Base-by-base conservation (phyloP, 2,329 filamentous ascomycete genomes). In the Penicillium sp. region DNA sequence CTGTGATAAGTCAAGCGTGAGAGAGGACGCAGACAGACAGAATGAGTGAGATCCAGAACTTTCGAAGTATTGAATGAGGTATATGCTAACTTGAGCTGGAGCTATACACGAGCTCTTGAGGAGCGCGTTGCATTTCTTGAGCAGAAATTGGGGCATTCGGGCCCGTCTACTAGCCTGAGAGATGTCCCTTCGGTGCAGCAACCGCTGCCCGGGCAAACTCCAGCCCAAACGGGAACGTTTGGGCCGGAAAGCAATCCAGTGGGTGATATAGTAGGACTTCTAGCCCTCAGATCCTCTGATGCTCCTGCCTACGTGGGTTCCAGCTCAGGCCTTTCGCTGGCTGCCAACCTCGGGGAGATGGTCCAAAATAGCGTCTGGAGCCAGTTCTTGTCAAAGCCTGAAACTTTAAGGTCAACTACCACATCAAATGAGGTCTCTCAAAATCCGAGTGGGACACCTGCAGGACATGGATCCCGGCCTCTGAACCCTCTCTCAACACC, bases 321-420 rank as follows among this genome's bases (percentile, higher is more conserved):
- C 6, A 73, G 70, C 13, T 72, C 70, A 8, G 71, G 71, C 6
- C 61, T 74, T 20, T 67, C 69, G 10, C 49, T 75, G 30, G 72
- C 72, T 4, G 60, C 69, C 6, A 70, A 73, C 44, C 57, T 75
- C 6, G 70, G 71, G 14, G 69, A 73, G 34, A 74, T 75, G 69
- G 71, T 74, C 6, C 71, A 74, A 47, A 69, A 70, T 0, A 74
- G 71, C 12, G 70, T 74, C 1, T 74, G 71, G 72, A 73, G 73
- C 32, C 73, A 74, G 44, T 67, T 70, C 2, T 54, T 74, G 11
- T 53, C 56, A 1, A 51, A 50, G 10, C 54, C 54, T 35, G 47
- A 53, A 5, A 22, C 5, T 22, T 9, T 5, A 22, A 9, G 5
- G 18, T 22, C 18, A n/a, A n/a, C n/a, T n/a, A n/a, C n/a, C n/a